phyloP scores from a whole-genome alignment of 1,284 basidiomycete species.

The Dichomitus squalens region DNA sequence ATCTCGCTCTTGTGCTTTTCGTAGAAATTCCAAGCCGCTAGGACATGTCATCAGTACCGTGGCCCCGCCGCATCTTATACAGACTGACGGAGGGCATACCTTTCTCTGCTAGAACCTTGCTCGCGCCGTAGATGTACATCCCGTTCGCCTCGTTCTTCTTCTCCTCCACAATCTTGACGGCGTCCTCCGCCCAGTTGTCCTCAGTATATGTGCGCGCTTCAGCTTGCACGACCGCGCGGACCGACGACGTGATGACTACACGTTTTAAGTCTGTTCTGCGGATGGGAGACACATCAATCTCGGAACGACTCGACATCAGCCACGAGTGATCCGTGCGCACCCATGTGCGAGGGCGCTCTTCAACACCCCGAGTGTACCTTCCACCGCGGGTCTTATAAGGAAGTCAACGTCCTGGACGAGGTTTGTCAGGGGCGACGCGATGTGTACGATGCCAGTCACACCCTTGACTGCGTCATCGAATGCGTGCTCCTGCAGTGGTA shows the following conservation, averaged over 20 bases:
- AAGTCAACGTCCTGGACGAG: neutral
- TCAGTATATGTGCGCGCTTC: conserved; percentile 37
- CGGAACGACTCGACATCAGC: neutral
- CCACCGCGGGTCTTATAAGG: neutral
- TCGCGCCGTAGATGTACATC: conserved; percentile 51
- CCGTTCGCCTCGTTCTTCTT: conserved; percentile 47
- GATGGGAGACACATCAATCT: neutral
- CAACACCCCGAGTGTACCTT: neutral
- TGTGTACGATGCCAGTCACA: neutral
- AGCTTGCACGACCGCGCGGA: conserved; percentile 46
- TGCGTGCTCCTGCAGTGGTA: neutral
- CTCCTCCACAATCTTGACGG: conserved; percentile 49
- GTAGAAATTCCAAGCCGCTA: neutral
- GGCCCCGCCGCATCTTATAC: no score
- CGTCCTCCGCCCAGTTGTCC: conserved; percentile 66
- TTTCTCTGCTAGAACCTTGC: conserved; percentile 71
- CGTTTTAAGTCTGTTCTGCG: conserved; percentile 9
- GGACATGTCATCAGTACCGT: neutral
- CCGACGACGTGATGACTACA: conserved; percentile 66
- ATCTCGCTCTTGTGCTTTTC: neutral
- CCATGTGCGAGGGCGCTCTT: neutral
- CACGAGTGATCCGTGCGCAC: neutral
- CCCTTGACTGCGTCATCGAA: neutral
- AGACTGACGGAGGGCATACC: neutral
- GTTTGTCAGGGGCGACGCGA: neutral